These are phyloP conservation scores for Trypanosoma boissoni DNA, from an alignment of 208 protist species.

Conservation along the genomic window DNA sequence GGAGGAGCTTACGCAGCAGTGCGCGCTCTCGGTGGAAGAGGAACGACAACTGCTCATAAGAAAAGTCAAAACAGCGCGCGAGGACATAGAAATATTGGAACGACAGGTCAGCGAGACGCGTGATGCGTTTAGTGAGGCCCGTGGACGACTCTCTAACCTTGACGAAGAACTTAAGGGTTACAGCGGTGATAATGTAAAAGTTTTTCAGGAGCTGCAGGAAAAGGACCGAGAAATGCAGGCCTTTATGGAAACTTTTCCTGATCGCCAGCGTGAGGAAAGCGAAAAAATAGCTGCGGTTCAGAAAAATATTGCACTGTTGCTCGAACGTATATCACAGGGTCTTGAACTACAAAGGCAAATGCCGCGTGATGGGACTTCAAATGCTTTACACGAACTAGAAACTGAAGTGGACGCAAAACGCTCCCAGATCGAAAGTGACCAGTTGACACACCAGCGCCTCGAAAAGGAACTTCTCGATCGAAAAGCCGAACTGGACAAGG, in stretches of 20 bases:
- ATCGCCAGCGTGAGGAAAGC: constrained; percentile 62
- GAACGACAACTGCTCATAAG: constrained; percentile 79
- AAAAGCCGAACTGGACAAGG: constrained; percentile 87
- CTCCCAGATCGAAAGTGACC: constrained; percentile 76
- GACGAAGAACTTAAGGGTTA: constrained; percentile 85
- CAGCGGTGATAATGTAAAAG: constrained; percentile 82
- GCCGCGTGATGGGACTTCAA: constrained; percentile 52
- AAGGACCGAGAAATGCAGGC: constrained; percentile 81
- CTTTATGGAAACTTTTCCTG: constrained; percentile 88
- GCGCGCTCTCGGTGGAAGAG: constrained; percentile 79
- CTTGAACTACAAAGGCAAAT: constrained; percentile 79
- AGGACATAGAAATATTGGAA: constrained; percentile 85
- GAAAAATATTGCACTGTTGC: constrained; percentile 55
- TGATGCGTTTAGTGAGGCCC: constrained; percentile 71
- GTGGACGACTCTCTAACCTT: constrained; percentile 56
- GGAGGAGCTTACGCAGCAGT: constrained; percentile 72
- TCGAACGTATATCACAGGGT: constrained; percentile 78
- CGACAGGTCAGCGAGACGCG: constrained; percentile 76
- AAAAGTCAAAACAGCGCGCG: constrained; percentile 70
- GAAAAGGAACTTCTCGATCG: constrained; percentile 88
- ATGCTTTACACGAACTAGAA: constrained; percentile 65
- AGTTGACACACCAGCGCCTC: constrained; percentile 81
- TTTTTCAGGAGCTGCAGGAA: constrained; percentile 82
- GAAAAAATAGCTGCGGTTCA: constrained; percentile 59
- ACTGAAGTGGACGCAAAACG: constrained; percentile 77